These are phyloP conservation scores for Gastrolobium villosum DNA, from an alignment of 306 rosid species.

Conservation along the genomic window DNA sequence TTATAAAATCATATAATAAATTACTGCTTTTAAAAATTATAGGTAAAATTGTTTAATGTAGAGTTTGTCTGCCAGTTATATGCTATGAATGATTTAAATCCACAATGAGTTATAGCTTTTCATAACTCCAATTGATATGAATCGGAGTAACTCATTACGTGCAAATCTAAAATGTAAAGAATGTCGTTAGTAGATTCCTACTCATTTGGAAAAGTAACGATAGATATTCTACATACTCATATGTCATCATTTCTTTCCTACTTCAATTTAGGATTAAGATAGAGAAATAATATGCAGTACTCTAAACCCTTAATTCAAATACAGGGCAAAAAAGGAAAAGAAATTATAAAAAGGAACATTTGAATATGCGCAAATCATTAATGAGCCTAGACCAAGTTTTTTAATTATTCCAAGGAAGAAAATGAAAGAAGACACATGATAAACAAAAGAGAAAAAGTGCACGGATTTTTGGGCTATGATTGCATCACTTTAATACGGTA, in stretches of 20 bases:
- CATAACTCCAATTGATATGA: slow-evolving; percentile 2
- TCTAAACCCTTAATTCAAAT: background rate
- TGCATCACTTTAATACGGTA: slow-evolving; percentile 31
- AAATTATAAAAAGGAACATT: background rate
- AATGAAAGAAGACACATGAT: background rate
- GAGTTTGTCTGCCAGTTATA: background rate
- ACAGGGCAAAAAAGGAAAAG: background rate
- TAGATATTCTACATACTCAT: background rate
- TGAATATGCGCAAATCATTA: slow-evolving; percentile 28
- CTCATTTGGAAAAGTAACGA: slow-evolving; percentile 30
- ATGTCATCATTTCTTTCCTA: slow-evolving; percentile 8
- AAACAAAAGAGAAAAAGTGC: background rate
- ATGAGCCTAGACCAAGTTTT: slow-evolving; percentile 23
- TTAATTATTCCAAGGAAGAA: slow-evolving; percentile 25
- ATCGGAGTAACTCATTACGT: slow-evolving; percentile 17
- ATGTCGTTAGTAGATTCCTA: slow-evolving; percentile 33
- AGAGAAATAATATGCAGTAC: background rate
- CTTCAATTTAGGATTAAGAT: background rate
- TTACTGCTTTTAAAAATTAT: background rate
- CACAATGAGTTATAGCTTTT: background rate
- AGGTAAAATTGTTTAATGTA: background rate
- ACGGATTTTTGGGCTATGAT: slow-evolving; percentile 32
- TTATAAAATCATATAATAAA: no score
- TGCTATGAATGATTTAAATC: slow-evolving; percentile 4
- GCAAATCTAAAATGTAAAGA: slow-evolving; percentile 22